These are phyloP conservation scores for Fusarium xylarioides DNA, from an alignment of 2,329 filamentous ascomycete species.

Conservation along the genomic window DNA sequence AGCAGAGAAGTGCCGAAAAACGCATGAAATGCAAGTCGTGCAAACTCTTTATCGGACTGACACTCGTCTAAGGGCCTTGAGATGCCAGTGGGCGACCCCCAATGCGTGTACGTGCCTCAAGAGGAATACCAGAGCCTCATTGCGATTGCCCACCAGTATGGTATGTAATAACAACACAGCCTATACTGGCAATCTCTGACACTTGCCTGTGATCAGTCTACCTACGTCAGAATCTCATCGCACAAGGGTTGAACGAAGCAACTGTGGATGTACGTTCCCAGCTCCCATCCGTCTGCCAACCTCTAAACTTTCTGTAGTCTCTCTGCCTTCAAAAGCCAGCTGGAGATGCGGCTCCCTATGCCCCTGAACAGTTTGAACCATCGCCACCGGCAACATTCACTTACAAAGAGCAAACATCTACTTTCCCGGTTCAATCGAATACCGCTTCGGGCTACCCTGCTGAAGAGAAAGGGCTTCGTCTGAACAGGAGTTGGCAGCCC, in stretches of 20 bases:
- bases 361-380: neutral
- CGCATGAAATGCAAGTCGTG: neutral
- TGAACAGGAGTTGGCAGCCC: neutral
- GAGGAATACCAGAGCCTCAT: conserved; percentile 70
- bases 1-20: too few relatives aligned
- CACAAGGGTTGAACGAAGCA: conserved; percentile 58
- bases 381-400: neutral
- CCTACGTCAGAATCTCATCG: conserved; percentile 55
- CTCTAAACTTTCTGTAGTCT: conserved; percentile 14
- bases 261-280: conserved; percentile 55
- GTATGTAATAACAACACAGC: conserved; percentile 49
- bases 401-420: neutral
- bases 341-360: neutral
- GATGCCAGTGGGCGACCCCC: neutral
- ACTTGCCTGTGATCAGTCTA: conserved; percentile 19
- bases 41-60: neutral
- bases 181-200: neutral
- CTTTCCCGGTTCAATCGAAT: neutral
- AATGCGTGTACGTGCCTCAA: conserved; percentile 64
- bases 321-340: conserved; percentile 11
- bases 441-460: neutral
- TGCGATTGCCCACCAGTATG: conserved; percentile 61
- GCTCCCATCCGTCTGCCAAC: neutral
- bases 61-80: conserved; percentile 2
- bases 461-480: neutral